Percentiles rank a stretch among this genome's conserved stretches.
phyloP scores from a whole-genome alignment of 2,329 filamentous ascomycete genomes.

The Xylariaceae sp. region DNA sequence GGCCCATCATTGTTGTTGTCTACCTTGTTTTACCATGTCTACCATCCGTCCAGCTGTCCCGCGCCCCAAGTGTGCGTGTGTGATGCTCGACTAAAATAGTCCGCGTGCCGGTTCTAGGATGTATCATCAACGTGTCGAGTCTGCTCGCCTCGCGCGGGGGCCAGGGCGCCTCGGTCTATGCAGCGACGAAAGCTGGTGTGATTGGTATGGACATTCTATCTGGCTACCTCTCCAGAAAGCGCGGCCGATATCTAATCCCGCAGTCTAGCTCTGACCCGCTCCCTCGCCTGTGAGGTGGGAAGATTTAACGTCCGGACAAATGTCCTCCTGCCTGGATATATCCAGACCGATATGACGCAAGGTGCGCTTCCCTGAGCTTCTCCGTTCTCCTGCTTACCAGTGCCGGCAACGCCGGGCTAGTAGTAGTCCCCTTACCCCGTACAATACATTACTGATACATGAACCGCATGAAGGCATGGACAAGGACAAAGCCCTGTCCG shows the following conservation, averaged over 20 bases:
- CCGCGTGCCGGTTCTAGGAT: too few relatives aligned
- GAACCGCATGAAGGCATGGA: slow-evolving; percentile 21
- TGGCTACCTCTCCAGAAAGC: slow-evolving; percentile 1
- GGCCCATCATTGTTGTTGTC: too few relatives aligned
- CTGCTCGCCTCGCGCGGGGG: slow-evolving; percentile 64
- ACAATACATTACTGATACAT: slow-evolving; percentile 31
- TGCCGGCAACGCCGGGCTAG: slow-evolving; percentile 3
- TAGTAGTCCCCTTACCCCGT: slow-evolving; percentile 9
- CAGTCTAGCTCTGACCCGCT: slow-evolving; percentile 56
- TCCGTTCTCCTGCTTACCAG: slow-evolving; percentile 7
- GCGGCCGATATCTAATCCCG: slow-evolving; percentile 8
- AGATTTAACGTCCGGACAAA: slow-evolving; percentile 64
- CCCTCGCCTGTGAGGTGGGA: slow-evolving; percentile 56
- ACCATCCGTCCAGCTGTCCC: too few relatives aligned
- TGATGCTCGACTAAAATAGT: too few relatives aligned
- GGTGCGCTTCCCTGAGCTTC: slow-evolving; percentile 37
- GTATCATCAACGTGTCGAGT: slow-evolving; percentile 77
- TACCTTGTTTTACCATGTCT: too few relatives aligned
- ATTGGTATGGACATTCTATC: slow-evolving; percentile 41
- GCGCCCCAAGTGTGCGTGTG: too few relatives aligned
- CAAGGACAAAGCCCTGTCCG: slow-evolving; percentile 25
- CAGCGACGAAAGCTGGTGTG: slow-evolving; percentile 73
- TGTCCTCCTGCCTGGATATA: slow-evolving; percentile 74
- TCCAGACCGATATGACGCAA: slow-evolving; percentile 72
- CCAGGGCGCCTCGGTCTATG: slow-evolving; percentile 64